Percentiles rank a stretch among this genome's conserved stretches.
Conservation (phyloP, 2,329 filamentous ascomycete genomes). For the Bertia moriformis region DNA sequence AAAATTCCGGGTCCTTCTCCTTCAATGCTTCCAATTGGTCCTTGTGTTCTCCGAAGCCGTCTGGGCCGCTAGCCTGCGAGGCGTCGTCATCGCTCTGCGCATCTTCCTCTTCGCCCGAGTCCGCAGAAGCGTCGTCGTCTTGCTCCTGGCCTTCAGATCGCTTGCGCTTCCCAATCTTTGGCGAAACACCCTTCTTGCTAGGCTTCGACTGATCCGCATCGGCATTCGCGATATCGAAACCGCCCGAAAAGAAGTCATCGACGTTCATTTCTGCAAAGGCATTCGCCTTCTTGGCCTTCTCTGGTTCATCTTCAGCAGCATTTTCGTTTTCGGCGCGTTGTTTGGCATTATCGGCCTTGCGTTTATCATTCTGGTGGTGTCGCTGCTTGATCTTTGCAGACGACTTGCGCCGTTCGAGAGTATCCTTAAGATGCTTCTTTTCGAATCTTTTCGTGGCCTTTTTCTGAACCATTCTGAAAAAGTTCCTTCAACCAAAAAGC, state of each 20-base stretch:
- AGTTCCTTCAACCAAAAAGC: conserved; percentile 47
- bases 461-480: neutral
- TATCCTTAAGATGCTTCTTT: conserved; percentile 76
- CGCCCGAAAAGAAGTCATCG: conserved; percentile 92
- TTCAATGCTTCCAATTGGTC: conserved; percentile 66
- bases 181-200: conserved; percentile 28
- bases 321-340: neutral
- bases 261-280: conserved; percentile 71
- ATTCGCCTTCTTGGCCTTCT: conserved; percentile 58
- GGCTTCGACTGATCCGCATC: conserved; percentile 12
- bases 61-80: conserved; percentile 31
- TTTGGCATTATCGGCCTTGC: neutral
- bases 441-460: conserved; percentile 79
- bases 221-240: conserved; percentile 61
- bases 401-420: conserved; percentile 75
- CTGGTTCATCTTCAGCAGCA: neutral
- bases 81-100: conserved; percentile 23
- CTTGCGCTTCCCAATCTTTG: conserved; percentile 51
- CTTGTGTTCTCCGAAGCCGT: conserved; percentile 50
- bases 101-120: conserved; percentile 9
- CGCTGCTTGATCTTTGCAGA: conserved; percentile 85
- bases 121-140: conserved; percentile 22
- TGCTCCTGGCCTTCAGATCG: conserved; percentile 34
- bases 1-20: conserved; percentile 92
- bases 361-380: conserved; percentile 37